A percentile compares a stretch with the other conserved stretches of the same genome.
phyloP scores from a whole-genome alignment of 2,329 filamentous ascomycete species.

The Nothophaeocryptopus gaeumannii region DNA sequence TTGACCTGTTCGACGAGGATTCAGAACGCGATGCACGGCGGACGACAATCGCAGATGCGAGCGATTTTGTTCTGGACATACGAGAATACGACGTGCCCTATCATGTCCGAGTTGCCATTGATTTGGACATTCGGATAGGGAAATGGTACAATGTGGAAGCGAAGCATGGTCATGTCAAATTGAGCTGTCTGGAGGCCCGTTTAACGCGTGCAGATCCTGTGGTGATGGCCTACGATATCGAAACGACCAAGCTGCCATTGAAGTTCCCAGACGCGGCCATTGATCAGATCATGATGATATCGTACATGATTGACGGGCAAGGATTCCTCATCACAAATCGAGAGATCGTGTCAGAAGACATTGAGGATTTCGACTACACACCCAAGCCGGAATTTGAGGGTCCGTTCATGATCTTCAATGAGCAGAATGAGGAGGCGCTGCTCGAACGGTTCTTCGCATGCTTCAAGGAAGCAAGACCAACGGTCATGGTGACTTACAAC shows the following conservation, averaged over 20 bases:
- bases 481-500: conserved; percentile 99
- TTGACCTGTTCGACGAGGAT: conserved; percentile 94
- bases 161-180: conserved; percentile 82
- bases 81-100: conserved; percentile 99
- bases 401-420: conserved; percentile 97
- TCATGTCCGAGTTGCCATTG: conserved; percentile 97
- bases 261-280: conserved; percentile 95
- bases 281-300: conserved; percentile 99
- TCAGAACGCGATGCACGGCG: conserved; percentile 70
- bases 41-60: conserved; percentile 77
- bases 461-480: conserved; percentile 90
- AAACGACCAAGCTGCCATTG: conserved; percentile 90
- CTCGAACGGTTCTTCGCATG: conserved; percentile 93
- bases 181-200: conserved; percentile 81
- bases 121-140: conserved; percentile 87
- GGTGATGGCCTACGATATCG: conserved; percentile 99
- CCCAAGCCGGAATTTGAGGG: conserved; percentile 94
- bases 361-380: conserved; percentile 96
- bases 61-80: conserved; percentile 97
- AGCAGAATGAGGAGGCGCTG: conserved; percentile 83
- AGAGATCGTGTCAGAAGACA: conserved; percentile 96
- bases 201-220: conserved; percentile 90
- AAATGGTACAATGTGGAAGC: conserved; percentile 97
- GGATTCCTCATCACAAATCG: conserved; percentile 97
- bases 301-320: conserved; percentile 99